A percentile compares a stretch with the other conserved stretches of the same genome.
Conservation (phyloP, 129 eudicot species). For the Lactuca sativa region DNA sequence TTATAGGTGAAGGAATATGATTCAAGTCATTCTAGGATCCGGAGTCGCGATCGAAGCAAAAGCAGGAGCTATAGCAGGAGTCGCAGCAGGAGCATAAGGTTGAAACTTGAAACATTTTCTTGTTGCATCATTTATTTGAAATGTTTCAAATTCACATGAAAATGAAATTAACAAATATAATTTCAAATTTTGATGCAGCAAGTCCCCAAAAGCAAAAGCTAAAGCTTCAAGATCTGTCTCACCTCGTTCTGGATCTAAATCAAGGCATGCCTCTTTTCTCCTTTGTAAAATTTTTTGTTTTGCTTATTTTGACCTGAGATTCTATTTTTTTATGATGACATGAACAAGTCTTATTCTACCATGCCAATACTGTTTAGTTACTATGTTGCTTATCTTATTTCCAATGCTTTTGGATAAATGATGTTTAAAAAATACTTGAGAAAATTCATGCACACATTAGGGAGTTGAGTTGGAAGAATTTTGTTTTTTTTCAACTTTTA, state of each 20-base stretch:
- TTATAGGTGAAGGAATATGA: constrained; percentile 77
- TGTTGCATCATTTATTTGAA: background rate
- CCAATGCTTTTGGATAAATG: too few relatives aligned
- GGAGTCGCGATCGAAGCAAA: constrained; percentile 38
- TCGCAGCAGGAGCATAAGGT: constrained; percentile 66
- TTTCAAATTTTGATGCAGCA: constrained; percentile 41
- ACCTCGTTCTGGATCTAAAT: constrained; percentile 66
- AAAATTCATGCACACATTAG: too few relatives aligned
- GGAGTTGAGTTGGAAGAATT: too few relatives aligned
- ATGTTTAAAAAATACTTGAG: too few relatives aligned
- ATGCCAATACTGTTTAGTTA: background rate
- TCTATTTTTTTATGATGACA: background rate
- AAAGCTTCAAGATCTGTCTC: constrained; percentile 55
- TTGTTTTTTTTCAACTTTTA: too few relatives aligned
- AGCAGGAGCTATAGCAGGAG: constrained; percentile 60
- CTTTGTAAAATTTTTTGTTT: background rate
- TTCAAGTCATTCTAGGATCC: constrained; percentile 66
- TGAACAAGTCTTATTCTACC: background rate
- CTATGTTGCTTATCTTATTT: background rate
- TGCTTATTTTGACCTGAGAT: background rate
- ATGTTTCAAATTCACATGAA: background rate
- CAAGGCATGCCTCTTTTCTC: constrained; percentile 46
- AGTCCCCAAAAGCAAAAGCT: constrained; percentile 57
- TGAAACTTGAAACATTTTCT: background rate
- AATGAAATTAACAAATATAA: background rate